phyloP scores from a whole-genome alignment of 2,329 filamentous ascomycete genomes.

The Colletotrichum noveboracense region DNA sequence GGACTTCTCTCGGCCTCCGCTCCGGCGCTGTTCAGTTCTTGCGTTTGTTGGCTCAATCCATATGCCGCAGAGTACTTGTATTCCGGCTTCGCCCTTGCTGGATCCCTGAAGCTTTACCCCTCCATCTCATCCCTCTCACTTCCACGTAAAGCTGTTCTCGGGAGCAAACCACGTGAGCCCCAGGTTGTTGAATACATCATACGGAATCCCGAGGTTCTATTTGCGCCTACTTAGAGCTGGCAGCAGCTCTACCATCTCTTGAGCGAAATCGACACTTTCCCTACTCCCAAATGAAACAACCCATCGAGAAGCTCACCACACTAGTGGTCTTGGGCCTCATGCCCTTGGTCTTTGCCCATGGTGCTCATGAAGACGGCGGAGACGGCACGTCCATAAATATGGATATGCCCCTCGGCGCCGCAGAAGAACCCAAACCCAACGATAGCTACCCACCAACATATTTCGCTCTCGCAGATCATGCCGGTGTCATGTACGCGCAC shows the following conservation, averaged over 20 bases:
- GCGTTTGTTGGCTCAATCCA: background rate
- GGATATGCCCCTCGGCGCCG: slow-evolving; percentile 11
- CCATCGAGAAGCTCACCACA: background rate
- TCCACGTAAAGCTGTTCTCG: background rate
- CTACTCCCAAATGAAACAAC: background rate
- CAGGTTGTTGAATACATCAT: background rate
- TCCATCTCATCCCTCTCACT: background rate
- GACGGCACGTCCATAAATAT: slow-evolving; percentile 16
- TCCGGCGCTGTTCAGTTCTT: background rate
- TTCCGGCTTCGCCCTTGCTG: background rate
- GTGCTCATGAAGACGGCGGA: slow-evolving; percentile 24
- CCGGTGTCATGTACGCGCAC: slow-evolving; percentile 68
- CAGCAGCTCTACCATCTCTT: background rate
- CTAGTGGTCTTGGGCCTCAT: background rate
- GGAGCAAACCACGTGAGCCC: background rate
- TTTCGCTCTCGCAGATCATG: slow-evolving; percentile 61
- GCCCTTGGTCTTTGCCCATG: slow-evolving; percentile 5
- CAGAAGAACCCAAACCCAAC: slow-evolving; percentile 16
- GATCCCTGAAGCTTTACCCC: background rate
- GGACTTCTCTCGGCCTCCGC: slow-evolving; percentile 5
- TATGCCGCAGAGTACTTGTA: background rate
- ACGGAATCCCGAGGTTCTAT: background rate
- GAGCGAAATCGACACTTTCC: background rate
- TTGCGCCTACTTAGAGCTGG: background rate
- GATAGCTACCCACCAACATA: slow-evolving; percentile 56